These are phyloP conservation scores for Aspergillus ustus DNA, from an alignment of 2,329 filamentous ascomycete genomes.

Conservation along the genomic window DNA sequence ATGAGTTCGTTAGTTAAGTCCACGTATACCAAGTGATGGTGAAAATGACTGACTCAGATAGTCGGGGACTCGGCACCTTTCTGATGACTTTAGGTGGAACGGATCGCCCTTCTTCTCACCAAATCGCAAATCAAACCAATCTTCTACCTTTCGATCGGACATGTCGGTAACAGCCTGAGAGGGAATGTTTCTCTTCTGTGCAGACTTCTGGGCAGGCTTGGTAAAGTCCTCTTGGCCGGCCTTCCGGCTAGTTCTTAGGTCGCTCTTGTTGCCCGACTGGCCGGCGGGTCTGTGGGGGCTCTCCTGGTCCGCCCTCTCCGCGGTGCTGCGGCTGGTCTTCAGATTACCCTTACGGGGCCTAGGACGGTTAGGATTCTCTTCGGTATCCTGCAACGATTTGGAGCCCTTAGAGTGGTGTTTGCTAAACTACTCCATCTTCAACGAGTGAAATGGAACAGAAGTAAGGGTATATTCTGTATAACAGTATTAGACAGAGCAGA, in stretches of 20 bases:
- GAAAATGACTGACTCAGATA: not conserved
- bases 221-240: not conserved
- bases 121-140: not conserved
- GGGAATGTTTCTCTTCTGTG: not conserved
- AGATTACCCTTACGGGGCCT: too few species aligned
- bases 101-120: not conserved
- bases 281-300: too few species aligned
- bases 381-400: too few species aligned
- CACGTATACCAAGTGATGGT: not conserved
- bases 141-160: not conserved
- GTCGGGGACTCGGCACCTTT: not conserved
- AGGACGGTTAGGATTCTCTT: too few species aligned
- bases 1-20: not conserved
- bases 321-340: too few species aligned
- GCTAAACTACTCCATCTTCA: too few species aligned
- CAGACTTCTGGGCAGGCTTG: not conserved
- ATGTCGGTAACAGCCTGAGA: not conserved
- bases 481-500: too few species aligned
- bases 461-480: too few species aligned
- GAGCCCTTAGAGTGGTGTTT: too few species aligned
- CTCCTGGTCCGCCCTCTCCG: too few species aligned
- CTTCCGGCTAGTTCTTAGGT: not conserved
- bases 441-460: too few species aligned
- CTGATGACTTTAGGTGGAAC: not conserved
- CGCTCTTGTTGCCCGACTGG: too few species aligned